phyloP scores from a whole-genome alignment of 164 flowering plant genomes.

The Annona squamosa region DNA sequence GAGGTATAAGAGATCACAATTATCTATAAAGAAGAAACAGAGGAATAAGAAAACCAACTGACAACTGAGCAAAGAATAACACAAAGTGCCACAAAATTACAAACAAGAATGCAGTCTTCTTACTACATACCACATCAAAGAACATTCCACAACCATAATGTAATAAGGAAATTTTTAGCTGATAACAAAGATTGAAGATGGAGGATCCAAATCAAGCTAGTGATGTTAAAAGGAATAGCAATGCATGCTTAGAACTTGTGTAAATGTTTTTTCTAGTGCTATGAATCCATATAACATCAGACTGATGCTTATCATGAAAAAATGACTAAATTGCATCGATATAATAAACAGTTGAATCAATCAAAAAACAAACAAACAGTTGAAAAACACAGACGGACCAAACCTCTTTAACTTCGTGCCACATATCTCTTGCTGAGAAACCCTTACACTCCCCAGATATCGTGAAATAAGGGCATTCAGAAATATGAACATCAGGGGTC shows the following conservation, averaged over 20 bases:
- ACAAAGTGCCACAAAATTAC: background rate
- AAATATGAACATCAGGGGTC: constrained; percentile 51
- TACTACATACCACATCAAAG: background rate
- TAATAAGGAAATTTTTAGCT: background rate
- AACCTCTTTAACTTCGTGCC: constrained; percentile 82
- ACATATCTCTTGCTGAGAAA: constrained; percentile 77
- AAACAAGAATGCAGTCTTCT: background rate
- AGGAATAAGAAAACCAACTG: background rate
- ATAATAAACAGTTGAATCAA: background rate
- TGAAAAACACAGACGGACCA: constrained; percentile 1
- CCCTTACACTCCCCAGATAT: constrained; percentile 60
- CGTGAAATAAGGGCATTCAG: constrained; percentile 67
- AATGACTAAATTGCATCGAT: background rate
- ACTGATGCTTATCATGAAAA: background rate
- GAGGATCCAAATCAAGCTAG: background rate
- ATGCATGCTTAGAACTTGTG: background rate
- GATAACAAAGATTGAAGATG: background rate
- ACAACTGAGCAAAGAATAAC: background rate
- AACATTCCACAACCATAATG: background rate
- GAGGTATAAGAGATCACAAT: background rate
- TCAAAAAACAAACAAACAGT: background rate
- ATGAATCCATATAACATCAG: background rate
- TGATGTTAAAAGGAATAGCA: background rate
- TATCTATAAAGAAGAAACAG: background rate
- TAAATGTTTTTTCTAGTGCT: background rate